Conservation (phyloP, 2,329 filamentous ascomycete genomes). For the Reticulascus tulasneorum region DNA sequence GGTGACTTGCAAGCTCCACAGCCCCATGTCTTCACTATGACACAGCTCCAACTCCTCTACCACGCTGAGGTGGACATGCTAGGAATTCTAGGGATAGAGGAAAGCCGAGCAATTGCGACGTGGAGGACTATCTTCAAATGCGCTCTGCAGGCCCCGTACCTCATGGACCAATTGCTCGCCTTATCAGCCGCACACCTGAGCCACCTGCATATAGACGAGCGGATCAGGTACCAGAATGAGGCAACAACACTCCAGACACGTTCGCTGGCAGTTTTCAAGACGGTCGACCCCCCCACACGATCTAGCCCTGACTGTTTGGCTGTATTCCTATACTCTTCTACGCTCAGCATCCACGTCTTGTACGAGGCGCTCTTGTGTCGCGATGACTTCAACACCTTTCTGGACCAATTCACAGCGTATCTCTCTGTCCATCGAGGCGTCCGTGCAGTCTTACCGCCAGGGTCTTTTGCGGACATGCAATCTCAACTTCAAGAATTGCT, state of each 20-base stretch:
- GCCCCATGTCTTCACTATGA: constrained; percentile 26
- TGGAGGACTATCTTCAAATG: constrained; percentile 23
- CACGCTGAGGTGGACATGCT: constrained; percentile 4
- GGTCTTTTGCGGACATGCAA: too few relatives aligned
- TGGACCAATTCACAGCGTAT: constrained; percentile 34
- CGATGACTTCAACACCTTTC: constrained; percentile 23
- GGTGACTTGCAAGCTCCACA: too few relatives aligned
- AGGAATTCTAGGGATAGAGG: too few relatives aligned
- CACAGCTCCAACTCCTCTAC: constrained; percentile 30
- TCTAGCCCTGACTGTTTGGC: constrained; percentile 30
- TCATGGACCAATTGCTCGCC: constrained; percentile 44
- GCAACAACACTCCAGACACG: constrained; percentile 42
- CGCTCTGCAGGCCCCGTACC: constrained; percentile 31
- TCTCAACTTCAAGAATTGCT: constrained; percentile 18
- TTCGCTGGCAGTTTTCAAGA: constrained; percentile 34
- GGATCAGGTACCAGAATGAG: constrained; percentile 26
- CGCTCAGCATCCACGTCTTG: constrained; percentile 43
- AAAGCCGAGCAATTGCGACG: too few relatives aligned
- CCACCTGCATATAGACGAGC: constrained; percentile 19
- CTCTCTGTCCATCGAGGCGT: constrained; percentile 39
- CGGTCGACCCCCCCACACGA: constrained; percentile 18
- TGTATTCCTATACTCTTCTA: constrained; percentile 39
- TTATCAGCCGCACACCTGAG: constrained; percentile 39
- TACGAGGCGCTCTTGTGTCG: constrained; percentile 30
- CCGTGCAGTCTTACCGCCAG: too few relatives aligned